These are phyloP conservation scores for Claviceps quebecensis DNA, from an alignment of 2,329 filamentous ascomycete species.

Conservation along the genomic window DNA sequence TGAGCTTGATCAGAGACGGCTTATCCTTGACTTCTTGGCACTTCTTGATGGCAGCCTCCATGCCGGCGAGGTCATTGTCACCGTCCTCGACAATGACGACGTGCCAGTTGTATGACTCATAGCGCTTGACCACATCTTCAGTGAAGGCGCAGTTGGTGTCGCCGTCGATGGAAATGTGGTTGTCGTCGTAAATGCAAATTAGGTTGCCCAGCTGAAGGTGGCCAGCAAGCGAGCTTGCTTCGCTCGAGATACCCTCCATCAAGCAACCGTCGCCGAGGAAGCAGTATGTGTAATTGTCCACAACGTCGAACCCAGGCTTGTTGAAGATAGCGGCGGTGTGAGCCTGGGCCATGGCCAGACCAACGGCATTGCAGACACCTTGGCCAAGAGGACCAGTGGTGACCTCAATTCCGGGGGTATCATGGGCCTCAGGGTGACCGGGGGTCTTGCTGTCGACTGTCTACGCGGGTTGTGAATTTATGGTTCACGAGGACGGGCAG, in stretches of 20 bases:
- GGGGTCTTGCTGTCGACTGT: conserved; percentile 63
- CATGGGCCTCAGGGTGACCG: conserved; percentile 91
- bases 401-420: conserved; percentile 93
- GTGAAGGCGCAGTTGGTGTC: conserved; percentile 95
- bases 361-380: conserved; percentile 93
- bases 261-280: conserved; percentile 98
- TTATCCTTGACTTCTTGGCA: conserved; percentile 85
- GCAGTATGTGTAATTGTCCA: conserved; percentile 93
- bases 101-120: conserved; percentile 97
- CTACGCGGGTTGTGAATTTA: conserved; percentile 16
- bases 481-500: neutral
- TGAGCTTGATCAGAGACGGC: conserved; percentile 92
- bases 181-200: conserved; percentile 95
- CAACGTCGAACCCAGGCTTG: conserved; percentile 80
- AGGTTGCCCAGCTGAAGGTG: conserved; percentile 97
- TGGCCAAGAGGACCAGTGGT: conserved; percentile 96
- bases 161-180: conserved; percentile 91
- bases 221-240: conserved; percentile 83
- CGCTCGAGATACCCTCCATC: conserved; percentile 93
- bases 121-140: conserved; percentile 87
- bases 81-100: conserved; percentile 71
- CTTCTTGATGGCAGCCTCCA: conserved; percentile 77
- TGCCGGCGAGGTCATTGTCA: conserved; percentile 73
- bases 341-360: conserved; percentile 90
- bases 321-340: conserved; percentile 89